Percentiles rank a stretch among this genome's conserved stretches.
Conservation (phyloP, 169 alveolate genomes). For the Besnoitia besnoiti region DNA sequence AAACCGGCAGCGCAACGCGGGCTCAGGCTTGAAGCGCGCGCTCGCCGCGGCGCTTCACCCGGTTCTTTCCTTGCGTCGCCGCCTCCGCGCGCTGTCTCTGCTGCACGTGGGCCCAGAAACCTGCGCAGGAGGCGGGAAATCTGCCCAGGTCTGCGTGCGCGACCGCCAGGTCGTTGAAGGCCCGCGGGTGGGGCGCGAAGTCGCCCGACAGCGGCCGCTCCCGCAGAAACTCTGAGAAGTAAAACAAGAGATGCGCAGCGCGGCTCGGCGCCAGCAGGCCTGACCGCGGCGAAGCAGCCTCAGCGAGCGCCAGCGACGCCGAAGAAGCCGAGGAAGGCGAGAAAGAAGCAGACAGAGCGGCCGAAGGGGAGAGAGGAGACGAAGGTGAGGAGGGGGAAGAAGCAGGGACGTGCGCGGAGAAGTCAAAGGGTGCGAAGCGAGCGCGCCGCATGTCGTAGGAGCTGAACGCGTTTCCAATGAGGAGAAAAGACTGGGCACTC, state of each 20-base stretch:
- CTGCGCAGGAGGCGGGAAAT: background rate
- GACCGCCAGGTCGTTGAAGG: constrained; percentile 9
- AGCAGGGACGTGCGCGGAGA: background rate
- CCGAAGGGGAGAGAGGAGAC: background rate
- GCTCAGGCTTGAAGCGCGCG: too few species aligned
- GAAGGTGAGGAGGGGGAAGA: background rate
- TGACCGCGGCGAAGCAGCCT: background rate
- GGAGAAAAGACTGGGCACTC: background rate
- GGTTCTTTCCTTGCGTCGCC: too few species aligned
- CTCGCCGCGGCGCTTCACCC: too few species aligned
- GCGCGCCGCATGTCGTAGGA: background rate
- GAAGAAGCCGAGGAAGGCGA: background rate
- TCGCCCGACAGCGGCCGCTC: background rate
- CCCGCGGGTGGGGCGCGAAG: background rate
- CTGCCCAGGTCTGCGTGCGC: background rate
- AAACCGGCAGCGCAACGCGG: too few species aligned
- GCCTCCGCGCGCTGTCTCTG: too few species aligned
- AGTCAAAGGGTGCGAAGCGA: background rate
- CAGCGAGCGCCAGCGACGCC: background rate
- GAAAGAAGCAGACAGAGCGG: background rate
- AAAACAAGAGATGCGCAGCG: background rate
- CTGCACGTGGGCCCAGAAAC: background rate
- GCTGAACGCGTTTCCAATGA: background rate
- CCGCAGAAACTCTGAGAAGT: background rate
- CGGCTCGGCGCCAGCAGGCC: background rate